Evolutionary conservation across 495 filamentous ascomycete genomes (phyloP).

Genomic region (Hyaloscypha hepaticicola): DNA sequence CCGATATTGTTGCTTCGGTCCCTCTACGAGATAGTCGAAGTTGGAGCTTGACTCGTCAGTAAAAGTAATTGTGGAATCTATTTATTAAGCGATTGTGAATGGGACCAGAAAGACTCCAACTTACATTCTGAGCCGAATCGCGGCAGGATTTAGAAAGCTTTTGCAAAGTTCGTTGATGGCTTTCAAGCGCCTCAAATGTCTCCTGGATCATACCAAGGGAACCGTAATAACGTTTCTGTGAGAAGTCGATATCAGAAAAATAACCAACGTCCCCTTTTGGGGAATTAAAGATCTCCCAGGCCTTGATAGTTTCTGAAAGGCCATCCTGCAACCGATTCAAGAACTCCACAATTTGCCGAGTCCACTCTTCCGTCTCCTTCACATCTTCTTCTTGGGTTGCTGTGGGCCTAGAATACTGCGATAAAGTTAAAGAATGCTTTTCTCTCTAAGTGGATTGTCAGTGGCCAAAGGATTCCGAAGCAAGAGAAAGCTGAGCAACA

Average conservation of each 20-base stretch:
- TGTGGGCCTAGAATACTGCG: neutral
- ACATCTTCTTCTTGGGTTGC: neutral
- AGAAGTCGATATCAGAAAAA: constrained; percentile 5
- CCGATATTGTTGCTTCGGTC: constrained; percentile 4
- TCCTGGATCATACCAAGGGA: neutral
- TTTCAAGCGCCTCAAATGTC: constrained; percentile 7
- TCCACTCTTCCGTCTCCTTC: constrained; percentile 6
- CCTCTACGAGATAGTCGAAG: constrained; percentile 5
- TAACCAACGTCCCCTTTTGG: constrained; percentile 7
- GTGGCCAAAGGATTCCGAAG: neutral
- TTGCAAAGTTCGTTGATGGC: constrained; percentile 3
- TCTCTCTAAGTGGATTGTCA: constrained; percentile 11
- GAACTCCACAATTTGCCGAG: neutral
- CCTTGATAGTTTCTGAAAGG: constrained; percentile 9
- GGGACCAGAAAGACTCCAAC: neutral
- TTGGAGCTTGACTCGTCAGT: constrained; percentile 4
- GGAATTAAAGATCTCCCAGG: constrained; percentile 8
- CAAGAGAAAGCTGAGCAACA: neutral
- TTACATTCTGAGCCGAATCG: neutral
- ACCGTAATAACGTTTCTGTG: neutral
- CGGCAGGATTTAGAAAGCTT: neutral
- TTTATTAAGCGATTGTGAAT: neutral
- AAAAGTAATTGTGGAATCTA: neutral
- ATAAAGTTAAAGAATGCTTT: neutral
- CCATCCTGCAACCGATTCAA: neutral